Evolutionary conservation across 202 grass and related monocot genomes (phyloP).

Genomic region (Zizania palustris): DNA sequence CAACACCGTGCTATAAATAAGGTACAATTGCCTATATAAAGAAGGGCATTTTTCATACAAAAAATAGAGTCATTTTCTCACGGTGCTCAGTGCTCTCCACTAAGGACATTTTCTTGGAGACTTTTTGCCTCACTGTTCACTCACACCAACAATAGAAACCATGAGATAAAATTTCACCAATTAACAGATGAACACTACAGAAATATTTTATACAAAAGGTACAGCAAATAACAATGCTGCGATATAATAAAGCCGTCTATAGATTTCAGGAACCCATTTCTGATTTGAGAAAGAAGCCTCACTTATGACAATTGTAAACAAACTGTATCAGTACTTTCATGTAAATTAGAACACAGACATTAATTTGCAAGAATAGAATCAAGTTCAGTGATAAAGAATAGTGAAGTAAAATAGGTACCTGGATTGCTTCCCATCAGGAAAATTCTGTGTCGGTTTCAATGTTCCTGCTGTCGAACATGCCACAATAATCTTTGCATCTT

Average conservation of each 20-base stretch:
- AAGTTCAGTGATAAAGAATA: constrained; percentile 10
- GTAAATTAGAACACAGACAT: background rate
- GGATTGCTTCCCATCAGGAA: constrained; percentile 92
- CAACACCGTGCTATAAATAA: too few relatives aligned
- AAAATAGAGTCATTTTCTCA: too few relatives aligned
- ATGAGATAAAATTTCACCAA: background rate
- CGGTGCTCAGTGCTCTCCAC: too few relatives aligned
- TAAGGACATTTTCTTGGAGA: too few relatives aligned
- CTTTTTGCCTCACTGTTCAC: too few relatives aligned
- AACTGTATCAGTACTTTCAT: constrained; percentile 1
- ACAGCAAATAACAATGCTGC: background rate
- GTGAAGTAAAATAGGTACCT: constrained; percentile 49
- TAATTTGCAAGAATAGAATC: background rate
- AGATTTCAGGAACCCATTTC: background rate
- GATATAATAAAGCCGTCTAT: background rate
- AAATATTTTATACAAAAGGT: background rate
- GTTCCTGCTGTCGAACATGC: constrained; percentile 88
- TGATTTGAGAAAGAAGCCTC: constrained; percentile 9
- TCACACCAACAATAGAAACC: too few relatives aligned
- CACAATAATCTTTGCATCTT: constrained; percentile 98
- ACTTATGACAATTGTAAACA: background rate
- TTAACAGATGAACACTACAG: background rate
- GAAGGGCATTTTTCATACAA: too few relatives aligned
- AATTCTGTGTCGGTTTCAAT: constrained; percentile 83
- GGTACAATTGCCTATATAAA: too few relatives aligned